Base-by-base conservation (phyloP, 352 stramenopile genomes). In the Globisporangium acanthophoron region DNA sequence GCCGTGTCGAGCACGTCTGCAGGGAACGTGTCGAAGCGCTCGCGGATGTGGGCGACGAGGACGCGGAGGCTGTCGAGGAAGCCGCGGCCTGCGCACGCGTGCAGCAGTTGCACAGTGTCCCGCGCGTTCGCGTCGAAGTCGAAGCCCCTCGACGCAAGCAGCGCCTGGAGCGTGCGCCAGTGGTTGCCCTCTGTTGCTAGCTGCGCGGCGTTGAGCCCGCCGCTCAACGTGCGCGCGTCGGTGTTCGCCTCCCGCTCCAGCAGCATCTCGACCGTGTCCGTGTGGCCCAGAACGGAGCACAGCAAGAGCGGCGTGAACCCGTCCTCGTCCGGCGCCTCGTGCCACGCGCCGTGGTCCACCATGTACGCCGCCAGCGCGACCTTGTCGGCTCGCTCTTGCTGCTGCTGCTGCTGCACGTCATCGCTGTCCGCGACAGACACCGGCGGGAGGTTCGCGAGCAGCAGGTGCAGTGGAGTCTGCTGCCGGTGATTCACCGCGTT, bases 321-420 rank as follows among this genome's bases (percentile, higher is more conserved):
- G 55, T 78, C 69, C 41, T 79, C 65, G 52, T 92, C 85, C 0
- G 71, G 52, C 11, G 78, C 75, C 78, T 93, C 82, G 39, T 90
- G 80, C 83, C 83, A 92, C 8, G 80, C 85, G 3, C 81, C 85
- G 50, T 95, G 83, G 50, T 90, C 74, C n/a, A 95, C 89, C 82
- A 95, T 89, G 46, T 95, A 95, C 29, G 74, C 75, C 1, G 67
- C 74, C 11, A 93, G 48, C 4, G 67, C 73, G 3, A 91, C 62
- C 15, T 80, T 75, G 5, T 88, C 74, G 1, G 70, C 51, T 29
- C 63, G 63, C 15, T 61, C 44, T 15, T 31, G 59, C 33, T 61
- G 66, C 35, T 39, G 31, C 49, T 62, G 33, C 27, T 67, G 43
- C 52, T 67, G 56, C 20, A 29, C 39, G 11, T 15, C 27, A 21